Evolutionary conservation across 495 filamentous ascomycete species (phyloP).

Genomic region (Aspergillus cavernicola): DNA sequence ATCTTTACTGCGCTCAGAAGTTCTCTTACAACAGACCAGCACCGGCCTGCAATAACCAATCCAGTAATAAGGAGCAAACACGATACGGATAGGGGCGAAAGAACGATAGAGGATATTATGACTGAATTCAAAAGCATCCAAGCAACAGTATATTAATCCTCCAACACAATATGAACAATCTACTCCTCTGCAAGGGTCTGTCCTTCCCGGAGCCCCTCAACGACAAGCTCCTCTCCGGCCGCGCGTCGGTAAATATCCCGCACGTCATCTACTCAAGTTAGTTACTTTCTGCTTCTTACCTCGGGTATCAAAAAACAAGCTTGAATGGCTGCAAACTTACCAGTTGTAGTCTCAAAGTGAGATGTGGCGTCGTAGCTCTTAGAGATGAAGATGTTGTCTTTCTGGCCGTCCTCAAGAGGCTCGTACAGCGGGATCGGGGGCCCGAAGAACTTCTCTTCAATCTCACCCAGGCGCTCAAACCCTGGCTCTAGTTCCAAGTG

Average conservation of each 20-base stretch:
- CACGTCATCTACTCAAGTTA: conserved; percentile 65
- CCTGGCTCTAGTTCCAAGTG: conserved; percentile 92
- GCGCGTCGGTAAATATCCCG: conserved; percentile 87
- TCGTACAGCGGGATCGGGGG: conserved; percentile 89
- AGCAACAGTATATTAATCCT: conserved; percentile 29
- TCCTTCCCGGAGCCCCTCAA: conserved; percentile 52
- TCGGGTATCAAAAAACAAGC: not conserved
- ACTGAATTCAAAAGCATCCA: conserved; percentile 28
- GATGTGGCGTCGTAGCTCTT: conserved; percentile 97
- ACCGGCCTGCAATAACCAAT: not conserved
- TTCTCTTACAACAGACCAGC: not conserved
- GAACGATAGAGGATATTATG: conserved; percentile 29
- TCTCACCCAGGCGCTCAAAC: conserved; percentile 86
- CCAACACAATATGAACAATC: conserved; percentile 14
- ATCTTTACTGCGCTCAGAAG: no score
- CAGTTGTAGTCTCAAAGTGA: conserved; percentile 91
- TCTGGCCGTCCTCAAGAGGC: conserved; percentile 78
- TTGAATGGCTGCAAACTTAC: conserved; percentile 34
- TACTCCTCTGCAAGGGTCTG: conserved; percentile 51
- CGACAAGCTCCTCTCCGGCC: conserved; percentile 80
- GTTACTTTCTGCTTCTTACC: not conserved
- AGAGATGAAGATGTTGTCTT: conserved; percentile 93
- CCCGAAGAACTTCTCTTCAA: conserved; percentile 97
- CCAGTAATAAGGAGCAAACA: not conserved
- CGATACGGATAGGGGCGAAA: conserved; percentile 11